Evolutionary conservation across 2,329 filamentous ascomycete species (phyloP).

Genomic region (Aureobasidium sp.): DNA sequence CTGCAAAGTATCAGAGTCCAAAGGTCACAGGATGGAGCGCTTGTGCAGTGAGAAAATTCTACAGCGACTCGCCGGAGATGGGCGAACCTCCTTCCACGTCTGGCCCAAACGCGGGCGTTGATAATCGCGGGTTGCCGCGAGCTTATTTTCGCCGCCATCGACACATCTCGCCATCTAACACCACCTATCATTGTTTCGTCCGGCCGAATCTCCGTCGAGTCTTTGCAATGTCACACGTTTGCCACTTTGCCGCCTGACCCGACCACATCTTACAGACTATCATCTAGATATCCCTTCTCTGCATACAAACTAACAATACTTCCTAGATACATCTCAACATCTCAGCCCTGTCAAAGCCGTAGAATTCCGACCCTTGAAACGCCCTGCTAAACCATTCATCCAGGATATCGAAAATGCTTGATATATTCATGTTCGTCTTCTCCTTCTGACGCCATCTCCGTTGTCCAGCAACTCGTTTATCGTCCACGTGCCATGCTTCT

Average conservation of each 20-base stretch:
- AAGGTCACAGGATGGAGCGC: neutral
- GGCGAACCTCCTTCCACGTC: neutral
- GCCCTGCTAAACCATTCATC: slow-evolving; percentile 1
- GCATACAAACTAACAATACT: neutral
- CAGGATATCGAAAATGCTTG: neutral
- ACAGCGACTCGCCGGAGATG: neutral
- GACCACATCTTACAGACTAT: too few relatives aligned
- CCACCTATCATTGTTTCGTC: too few relatives aligned
- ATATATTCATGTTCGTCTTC: neutral
- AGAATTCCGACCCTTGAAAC: neutral
- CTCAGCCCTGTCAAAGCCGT: neutral
- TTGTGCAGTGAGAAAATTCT: neutral
- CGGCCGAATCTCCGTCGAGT: too few relatives aligned
- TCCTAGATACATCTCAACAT: neutral
- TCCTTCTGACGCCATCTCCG: neutral
- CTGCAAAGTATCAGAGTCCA: neutral
- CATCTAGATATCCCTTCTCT: neutral
- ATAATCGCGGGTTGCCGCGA: neutral
- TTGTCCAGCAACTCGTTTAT: slow-evolving; percentile 7
- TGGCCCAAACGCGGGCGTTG: neutral
- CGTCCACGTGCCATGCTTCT: slow-evolving; percentile 11
- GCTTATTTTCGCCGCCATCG: neutral
- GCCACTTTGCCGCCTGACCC: too few relatives aligned
- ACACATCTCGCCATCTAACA: too few relatives aligned
- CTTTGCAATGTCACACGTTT: too few relatives aligned